Conservation (phyloP, 129 eudicot genomes). For the Flaveria trinervia region DNA sequence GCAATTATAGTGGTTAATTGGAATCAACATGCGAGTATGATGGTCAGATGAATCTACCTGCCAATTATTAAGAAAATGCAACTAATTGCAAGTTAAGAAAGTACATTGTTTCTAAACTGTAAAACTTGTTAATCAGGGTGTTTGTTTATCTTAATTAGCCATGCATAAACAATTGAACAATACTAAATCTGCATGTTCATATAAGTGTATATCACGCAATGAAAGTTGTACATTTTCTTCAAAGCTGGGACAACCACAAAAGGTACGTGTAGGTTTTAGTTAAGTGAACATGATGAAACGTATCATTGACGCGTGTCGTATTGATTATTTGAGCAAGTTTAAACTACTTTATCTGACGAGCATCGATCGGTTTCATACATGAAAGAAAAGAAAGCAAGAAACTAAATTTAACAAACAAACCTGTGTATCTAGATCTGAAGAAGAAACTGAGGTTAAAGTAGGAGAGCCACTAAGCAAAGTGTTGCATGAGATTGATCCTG, state of each 20-base stretch:
- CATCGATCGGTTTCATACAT: not conserved
- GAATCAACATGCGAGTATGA: too few species aligned
- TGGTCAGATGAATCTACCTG: too few species aligned
- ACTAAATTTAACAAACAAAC: slow-evolving; percentile 27
- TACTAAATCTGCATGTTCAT: too few species aligned
- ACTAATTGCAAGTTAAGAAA: too few species aligned
- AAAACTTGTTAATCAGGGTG: too few species aligned
- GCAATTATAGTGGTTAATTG: too few species aligned
- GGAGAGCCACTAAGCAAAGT: slow-evolving; percentile 66
- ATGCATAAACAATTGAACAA: too few species aligned
- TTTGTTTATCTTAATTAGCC: too few species aligned
- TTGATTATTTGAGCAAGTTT: not conserved
- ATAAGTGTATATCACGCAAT: too few species aligned
- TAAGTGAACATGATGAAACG: slow-evolving; percentile 24
- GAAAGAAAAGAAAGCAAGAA: slow-evolving; percentile 6
- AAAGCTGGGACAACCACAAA: slow-evolving; percentile 17
- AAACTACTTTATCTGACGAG: slow-evolving; percentile 6
- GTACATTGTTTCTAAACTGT: too few species aligned
- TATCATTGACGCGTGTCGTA: not conserved
- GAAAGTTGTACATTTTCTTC: not conserved
- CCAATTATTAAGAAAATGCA: too few species aligned
- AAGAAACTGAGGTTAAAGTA: slow-evolving; percentile 50
- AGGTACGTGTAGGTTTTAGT: slow-evolving; percentile 5
- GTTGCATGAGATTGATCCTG: slow-evolving; percentile 79
- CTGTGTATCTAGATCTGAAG: slow-evolving; percentile 79